Base-by-base conservation (phyloP, 192 early-diverging fungal genomes). In the Backusella sp. region DNA sequence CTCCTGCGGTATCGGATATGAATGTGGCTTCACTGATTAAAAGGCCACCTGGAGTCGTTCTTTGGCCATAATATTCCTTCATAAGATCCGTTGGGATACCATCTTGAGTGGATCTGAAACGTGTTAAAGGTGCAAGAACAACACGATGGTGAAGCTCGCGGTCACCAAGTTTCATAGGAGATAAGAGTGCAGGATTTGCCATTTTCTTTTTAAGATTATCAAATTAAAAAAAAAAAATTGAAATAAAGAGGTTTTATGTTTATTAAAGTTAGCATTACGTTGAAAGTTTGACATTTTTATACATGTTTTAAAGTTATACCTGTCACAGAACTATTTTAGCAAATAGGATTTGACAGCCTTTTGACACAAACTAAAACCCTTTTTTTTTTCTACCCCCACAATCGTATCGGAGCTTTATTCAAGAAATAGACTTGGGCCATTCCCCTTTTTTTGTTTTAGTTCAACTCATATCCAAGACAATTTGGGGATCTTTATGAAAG, bases 111-210 rank as follows among this genome's bases (percentile, higher is more conserved):
- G 32, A 41, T 15, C 79, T 65, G 14, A 77, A 23, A 7, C 79
- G 71, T 12, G 79, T 81, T 8, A 77, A 32, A 28, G 79, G 79
- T n/a, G 75, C 53, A 32, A 77, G 35, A 21, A 69, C 79, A 11
- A 81, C 72, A 32, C 79, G 75, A 42, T 81, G 79, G 2, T 34
- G 21, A 21, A 81, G 35, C 0, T 41, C 34, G 12, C 11, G 3
- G 0, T 70, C 56, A n/a, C 79, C 79, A 17, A 77, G 17, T 21
- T 73, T 73, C 35, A 77, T 62, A 46, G 79, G 79, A 41, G 69
- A 23, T 37, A 81, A 77, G 0, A 81, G 23, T 8, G 41, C 17
- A 35, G 34, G 3, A 2, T 32, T 34, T 9, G 30, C 7, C 66
- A 68, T 68, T 19, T 19, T 68, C 6, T 17, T 68, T 62, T 28